These are phyloP conservation scores for Cyclostephanos tholiformis DNA, from an alignment of 108 stramenopile species.

Conservation along the genomic window DNA sequence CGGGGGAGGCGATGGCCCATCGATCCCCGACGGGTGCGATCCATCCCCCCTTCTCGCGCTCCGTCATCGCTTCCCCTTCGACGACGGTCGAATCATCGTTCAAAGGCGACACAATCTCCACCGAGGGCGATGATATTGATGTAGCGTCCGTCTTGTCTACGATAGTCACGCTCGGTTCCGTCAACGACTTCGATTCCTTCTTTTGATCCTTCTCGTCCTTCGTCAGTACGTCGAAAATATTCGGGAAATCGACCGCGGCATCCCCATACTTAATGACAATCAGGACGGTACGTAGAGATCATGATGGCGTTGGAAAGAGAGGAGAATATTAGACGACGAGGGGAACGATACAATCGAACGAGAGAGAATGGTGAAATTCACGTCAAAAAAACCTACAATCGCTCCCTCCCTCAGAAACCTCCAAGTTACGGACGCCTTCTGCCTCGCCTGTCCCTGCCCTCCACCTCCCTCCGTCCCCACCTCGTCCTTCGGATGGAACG, in stretches of 20 bases:
- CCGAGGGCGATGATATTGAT: neutral
- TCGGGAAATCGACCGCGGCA: slow-evolving; percentile 38
- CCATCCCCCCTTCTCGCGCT: slow-evolving; percentile 31
- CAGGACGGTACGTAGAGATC: neutral
- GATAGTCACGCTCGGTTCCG: slow-evolving; percentile 10
- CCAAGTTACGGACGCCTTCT: slow-evolving; percentile 48
- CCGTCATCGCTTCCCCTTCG: slow-evolving; percentile 10
- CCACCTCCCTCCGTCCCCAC: neutral
- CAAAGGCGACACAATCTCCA: neutral
- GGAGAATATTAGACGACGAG: neutral
- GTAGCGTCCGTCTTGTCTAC: slow-evolving; percentile 12
- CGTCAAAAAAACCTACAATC: slow-evolving; percentile 5
- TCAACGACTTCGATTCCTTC: neutral
- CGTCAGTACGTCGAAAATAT: slow-evolving; percentile 40
- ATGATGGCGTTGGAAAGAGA: neutral
- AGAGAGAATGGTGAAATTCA: neutral
- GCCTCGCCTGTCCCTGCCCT: slow-evolving; percentile 20
- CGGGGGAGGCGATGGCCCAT: slow-evolving; percentile 65
- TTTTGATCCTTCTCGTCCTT: slow-evolving; percentile 30
- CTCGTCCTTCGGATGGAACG: slow-evolving; percentile 66
- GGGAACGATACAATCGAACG: neutral
- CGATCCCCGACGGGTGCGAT: slow-evolving; percentile 57
- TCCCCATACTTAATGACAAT: slow-evolving; percentile 29
- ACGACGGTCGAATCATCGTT: neutral
- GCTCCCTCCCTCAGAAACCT: slow-evolving; percentile 50